phyloP scores from a whole-genome alignment of 2,329 filamentous ascomycete species.

The Diaporthe longicolla region DNA sequence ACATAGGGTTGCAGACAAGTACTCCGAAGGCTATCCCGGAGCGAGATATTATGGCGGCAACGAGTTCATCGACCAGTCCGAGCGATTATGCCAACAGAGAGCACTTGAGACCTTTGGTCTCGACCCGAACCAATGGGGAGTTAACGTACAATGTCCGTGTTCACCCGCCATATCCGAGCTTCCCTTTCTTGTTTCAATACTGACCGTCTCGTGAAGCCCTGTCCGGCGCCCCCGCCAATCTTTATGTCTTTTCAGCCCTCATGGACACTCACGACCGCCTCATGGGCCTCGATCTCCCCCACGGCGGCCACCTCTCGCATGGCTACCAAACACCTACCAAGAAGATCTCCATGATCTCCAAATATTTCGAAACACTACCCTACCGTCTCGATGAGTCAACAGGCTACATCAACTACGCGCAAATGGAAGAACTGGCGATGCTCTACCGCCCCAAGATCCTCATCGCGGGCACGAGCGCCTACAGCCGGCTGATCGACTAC shows the following conservation, averaged over 20 bases:
- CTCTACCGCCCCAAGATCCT: conserved; percentile 97
- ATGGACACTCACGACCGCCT: conserved; percentile 93
- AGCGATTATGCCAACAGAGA: conserved; percentile 89
- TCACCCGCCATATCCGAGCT: conserved; percentile 1
- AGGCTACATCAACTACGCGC: conserved; percentile 94
- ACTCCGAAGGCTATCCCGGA: conserved; percentile 97
- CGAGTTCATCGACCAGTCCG: conserved; percentile 93
- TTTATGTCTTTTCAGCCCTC: conserved; percentile 95
- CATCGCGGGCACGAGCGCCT: conserved; percentile 94
- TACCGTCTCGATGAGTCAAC: conserved; percentile 93
- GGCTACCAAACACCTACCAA: conserved; percentile 95
- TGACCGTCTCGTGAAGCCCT: conserved; percentile 69
- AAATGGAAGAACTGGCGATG: conserved; percentile 87
- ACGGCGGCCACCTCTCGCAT: conserved; percentile 95
- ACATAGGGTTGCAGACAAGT: conserved; percentile 78
- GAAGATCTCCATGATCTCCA: conserved; percentile 98
- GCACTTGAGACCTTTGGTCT: conserved; percentile 90
- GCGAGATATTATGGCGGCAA: conserved; percentile 98
- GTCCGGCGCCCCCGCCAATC: conserved; percentile 81
- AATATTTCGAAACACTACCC: conserved; percentile 98
- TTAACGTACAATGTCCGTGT: conserved; percentile 88
- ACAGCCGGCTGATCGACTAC: conserved; percentile 97
- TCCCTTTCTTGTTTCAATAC: conserved; percentile 28
- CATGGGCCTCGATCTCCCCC: conserved; percentile 96
- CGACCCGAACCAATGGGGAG: conserved; percentile 90